A percentile compares a stretch with the other conserved stretches of the same genome.
Conservation (phyloP, 164 flowering plant species). For the Piper longum region DNA sequence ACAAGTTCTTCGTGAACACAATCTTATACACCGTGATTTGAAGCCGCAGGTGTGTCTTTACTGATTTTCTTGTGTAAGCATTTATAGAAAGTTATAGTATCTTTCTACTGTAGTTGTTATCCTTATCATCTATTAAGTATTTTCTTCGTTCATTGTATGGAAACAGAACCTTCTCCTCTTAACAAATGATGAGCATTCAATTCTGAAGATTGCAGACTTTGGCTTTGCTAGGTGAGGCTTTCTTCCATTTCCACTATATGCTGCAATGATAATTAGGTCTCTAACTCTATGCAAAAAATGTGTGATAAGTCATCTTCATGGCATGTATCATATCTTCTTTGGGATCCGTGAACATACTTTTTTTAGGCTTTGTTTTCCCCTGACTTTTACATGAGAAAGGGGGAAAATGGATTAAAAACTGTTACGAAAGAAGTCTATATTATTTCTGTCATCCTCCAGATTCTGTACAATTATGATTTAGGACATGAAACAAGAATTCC, state of each 20-base stretch:
- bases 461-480: too few relatives aligned
- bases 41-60: slow-evolving; percentile 71
- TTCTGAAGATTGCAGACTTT: slow-evolving; percentile 95
- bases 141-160: slow-evolving; percentile 13
- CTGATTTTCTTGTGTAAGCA: not conserved
- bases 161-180: slow-evolving; percentile 89
- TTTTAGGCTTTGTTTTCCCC: too few relatives aligned
- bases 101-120: not conserved
- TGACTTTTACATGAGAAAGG: too few relatives aligned
- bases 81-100: slow-evolving; percentile 7
- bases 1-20: slow-evolving; percentile 76
- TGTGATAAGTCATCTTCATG: not conserved
- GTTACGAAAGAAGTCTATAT: too few relatives aligned
- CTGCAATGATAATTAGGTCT: not conserved
- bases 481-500: too few relatives aligned
- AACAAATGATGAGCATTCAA: slow-evolving; percentile 39
- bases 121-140: not conserved
- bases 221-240: slow-evolving; percentile 82
- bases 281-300: too few relatives aligned
- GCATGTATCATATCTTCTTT: too few relatives aligned
- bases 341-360: too few relatives aligned
- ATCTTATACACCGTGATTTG: slow-evolving; percentile 82
- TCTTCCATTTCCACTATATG: not conserved
- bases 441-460: too few relatives aligned
- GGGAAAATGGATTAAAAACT: too few relatives aligned